Evolutionary conservation across 495 filamentous ascomycete species (phyloP).

Genomic region (Podospora didyma): DNA sequence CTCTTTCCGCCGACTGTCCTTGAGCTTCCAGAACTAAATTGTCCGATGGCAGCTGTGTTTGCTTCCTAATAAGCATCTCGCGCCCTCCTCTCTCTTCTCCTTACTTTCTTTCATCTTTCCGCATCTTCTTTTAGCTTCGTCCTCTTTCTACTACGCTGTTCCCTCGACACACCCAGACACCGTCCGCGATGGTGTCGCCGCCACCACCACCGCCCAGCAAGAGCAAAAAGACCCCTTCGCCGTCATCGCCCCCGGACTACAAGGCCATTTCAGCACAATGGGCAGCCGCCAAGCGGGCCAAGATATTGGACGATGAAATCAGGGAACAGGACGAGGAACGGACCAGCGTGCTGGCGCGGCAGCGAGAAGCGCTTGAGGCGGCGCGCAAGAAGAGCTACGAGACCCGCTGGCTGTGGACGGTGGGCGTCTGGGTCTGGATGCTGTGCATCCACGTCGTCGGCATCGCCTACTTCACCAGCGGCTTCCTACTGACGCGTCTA

Average conservation of each 20-base stretch:
- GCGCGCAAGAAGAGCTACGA: conserved; percentile 39
- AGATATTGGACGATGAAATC: conserved; percentile 32
- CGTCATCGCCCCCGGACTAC: conserved; percentile 35
- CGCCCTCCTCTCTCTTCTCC: background rate
- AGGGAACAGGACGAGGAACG: conserved; percentile 12
- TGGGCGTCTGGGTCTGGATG: conserved; percentile 51
- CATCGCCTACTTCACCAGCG: conserved; percentile 89
- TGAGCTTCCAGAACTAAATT: background rate
- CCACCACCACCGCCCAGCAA: conserved; percentile 19
- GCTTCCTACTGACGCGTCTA: conserved; percentile 92
- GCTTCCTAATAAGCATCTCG: conserved; percentile 9
- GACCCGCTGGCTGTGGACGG: conserved; percentile 44
- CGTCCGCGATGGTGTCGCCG: conserved; percentile 1
- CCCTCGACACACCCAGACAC: background rate
- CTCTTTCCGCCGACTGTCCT: background rate
- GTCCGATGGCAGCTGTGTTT: conserved; percentile 13
- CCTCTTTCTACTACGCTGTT: background rate
- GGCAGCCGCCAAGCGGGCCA: conserved; percentile 44
- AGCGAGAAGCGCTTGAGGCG: conserved; percentile 36
- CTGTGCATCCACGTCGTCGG: conserved; percentile 70
- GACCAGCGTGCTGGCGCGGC: conserved; percentile 24
- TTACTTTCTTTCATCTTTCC: background rate
- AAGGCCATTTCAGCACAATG: conserved; percentile 41
- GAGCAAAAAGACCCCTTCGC: conserved; percentile 17
- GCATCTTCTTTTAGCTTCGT: background rate